Percentiles rank a stretch among this genome's conserved stretches.
Conservation (phyloP, 2,329 filamentous ascomycete species). For the Grosmannia clavigera region DNA sequence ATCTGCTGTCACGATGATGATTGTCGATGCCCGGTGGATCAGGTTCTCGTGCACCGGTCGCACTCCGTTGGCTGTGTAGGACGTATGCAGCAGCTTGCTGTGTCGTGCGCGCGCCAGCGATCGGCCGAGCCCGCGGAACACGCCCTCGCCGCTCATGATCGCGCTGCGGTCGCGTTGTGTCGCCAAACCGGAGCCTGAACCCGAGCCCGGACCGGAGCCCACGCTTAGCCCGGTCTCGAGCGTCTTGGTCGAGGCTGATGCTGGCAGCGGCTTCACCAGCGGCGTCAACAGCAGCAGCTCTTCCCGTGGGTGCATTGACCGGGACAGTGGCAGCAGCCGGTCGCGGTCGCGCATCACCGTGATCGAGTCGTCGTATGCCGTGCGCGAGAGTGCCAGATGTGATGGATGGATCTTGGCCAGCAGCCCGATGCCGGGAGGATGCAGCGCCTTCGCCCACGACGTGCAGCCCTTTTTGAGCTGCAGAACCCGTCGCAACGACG, state of each 20-base stretch:
- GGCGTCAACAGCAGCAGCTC: constrained; percentile 84
- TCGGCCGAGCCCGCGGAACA: constrained; percentile 80
- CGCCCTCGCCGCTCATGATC: constrained; percentile 83
- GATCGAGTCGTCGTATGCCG: constrained; percentile 84
- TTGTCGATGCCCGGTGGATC: constrained; percentile 75
- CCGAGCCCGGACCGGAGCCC: too few species aligned
- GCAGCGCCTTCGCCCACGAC: constrained; percentile 82
- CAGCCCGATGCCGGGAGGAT: constrained; percentile 65
- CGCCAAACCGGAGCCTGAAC: neutral
- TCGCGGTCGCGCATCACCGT: constrained; percentile 87
- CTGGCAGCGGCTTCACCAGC: constrained; percentile 81
- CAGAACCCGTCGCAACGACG: constrained; percentile 68
- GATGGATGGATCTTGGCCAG: constrained; percentile 71
- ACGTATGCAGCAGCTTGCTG: constrained; percentile 82
- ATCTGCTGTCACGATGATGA: constrained; percentile 86
- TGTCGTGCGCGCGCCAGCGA: constrained; percentile 77
- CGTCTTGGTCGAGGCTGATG: constrained; percentile 68
- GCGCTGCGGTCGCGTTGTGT: constrained; percentile 44
- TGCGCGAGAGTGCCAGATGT: constrained; percentile 69
- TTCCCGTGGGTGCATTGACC: constrained; percentile 70
- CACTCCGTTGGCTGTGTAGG: constrained; percentile 87
- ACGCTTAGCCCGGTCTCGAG: constrained; percentile 27
- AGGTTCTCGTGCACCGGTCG: constrained; percentile 87
- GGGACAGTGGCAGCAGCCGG: constrained; percentile 68
- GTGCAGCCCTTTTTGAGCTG: constrained; percentile 75